Base-by-base conservation (phyloP, 805 yeast species). In the Candida piceae region DNA sequence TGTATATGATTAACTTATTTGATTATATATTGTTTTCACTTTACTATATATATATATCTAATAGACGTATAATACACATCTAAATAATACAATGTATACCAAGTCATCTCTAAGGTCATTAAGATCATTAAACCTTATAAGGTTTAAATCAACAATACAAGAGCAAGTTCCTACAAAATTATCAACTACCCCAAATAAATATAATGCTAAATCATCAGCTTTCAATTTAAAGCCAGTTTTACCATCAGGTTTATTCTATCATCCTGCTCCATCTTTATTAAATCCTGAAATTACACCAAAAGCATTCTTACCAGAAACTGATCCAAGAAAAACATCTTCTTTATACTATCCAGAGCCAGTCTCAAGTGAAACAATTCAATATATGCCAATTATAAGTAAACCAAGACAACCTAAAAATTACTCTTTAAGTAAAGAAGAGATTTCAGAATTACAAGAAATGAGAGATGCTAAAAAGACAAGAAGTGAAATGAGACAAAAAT, bases 251-350 rank as follows among this genome's bases (percentile, higher is more conserved):
- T 33, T 62, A 8, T 59, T 47, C 37, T 58, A 47, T 38, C 63
- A 60, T 35, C 67, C 67, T 23, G 55, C 67, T 11, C 67, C 66
- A 24, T 55, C 66, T 1, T 46, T 60, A 5, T 44, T 50, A 27
- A 50, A 52, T 18, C 60, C 64, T 7, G 49, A 50, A 33, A 41
- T 54, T 11, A 63, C 66, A 3, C 67, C 67, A 21, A 56, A 53
- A 38, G 58, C 59, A 2, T 61, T 62, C 31, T 39, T 63, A 27
- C 66, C 67, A 2, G 48, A 47, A 3, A 9, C 40, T 1, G 67
- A 62, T 38, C 48, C 52, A 13, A 52, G 66, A 41, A 51, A 51
- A 30, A 17, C 16, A 3, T 51, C 62, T 7, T 39, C 41, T 2
- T 32, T 48, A 9, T 61, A 62, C 34, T 49, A 46, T 20, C 61